Conservation (phyloP, 805 yeast genomes). For the Yarrowia deformans region DNA sequence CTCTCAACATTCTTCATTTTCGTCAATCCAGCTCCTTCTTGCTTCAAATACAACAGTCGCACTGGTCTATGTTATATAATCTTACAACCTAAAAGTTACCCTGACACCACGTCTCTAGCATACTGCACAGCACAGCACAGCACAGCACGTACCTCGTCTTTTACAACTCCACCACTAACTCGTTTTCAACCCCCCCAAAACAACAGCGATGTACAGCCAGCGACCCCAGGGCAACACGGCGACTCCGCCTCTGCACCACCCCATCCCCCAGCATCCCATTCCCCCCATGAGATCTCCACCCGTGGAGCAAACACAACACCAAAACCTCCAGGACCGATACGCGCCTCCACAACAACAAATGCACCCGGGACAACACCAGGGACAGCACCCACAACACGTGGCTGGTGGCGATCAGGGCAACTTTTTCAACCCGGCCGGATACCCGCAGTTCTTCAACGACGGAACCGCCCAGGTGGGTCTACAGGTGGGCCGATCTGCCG, state of each 20-base stretch:
- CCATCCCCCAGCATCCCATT: slow-evolving; percentile 56
- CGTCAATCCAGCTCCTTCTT: no score
- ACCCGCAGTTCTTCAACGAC: slow-evolving; percentile 64
- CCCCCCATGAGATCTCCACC: slow-evolving; percentile 52
- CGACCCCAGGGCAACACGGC: slow-evolving; percentile 23
- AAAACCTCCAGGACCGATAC: slow-evolving; percentile 31
- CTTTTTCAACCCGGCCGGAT: slow-evolving; percentile 44
- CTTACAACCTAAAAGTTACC: slow-evolving; percentile 10
- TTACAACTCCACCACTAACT: background rate
- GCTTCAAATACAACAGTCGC: no score
- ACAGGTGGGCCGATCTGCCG: slow-evolving; percentile 85
- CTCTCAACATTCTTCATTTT: no score
- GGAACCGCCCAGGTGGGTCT: slow-evolving; percentile 85
- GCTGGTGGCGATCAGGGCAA: slow-evolving; percentile 48
- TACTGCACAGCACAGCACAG: background rate
- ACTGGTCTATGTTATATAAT: no score
- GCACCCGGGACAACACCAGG: slow-evolving; percentile 43
- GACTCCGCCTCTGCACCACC: slow-evolving; percentile 55
- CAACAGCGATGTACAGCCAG: slow-evolving; percentile 15
- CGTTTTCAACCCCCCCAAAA: background rate
- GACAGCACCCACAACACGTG: slow-evolving; percentile 41
- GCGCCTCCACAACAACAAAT: slow-evolving; percentile 46
- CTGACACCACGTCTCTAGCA: slow-evolving; percentile 12
- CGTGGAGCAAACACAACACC: slow-evolving; percentile 42
- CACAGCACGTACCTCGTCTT: background rate